Evolutionary conservation across 345 rosid species (phyloP), one percentile per base, ranked within the genome.

Genomic region (Populus davidiana): DNA sequence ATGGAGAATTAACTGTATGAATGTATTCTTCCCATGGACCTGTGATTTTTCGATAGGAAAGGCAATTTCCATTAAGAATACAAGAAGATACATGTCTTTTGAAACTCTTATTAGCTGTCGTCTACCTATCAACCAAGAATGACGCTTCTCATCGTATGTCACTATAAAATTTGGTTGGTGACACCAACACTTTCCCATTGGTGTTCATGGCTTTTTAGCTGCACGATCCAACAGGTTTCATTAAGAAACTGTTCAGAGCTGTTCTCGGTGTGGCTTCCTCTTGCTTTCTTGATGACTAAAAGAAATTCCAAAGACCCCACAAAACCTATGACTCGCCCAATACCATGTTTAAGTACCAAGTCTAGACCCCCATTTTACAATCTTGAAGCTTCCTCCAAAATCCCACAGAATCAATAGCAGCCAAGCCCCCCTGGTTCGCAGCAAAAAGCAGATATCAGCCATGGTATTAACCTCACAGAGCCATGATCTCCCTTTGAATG

Each of bases 401-500:
- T 20, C 11, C 63, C 29, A n/a, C 63, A 25, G n/a, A 59, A 23
- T 59, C 63, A 23, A 10, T 16, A 43, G 21, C 76, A 20, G 61
- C 52, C 31, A 39, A 17, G 29, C 18, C 39, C n/a, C 44, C 23
- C 18, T n/a, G 3, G 4, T n/a, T 31, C 25, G 2, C 17, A 68
- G 9, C 8, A n/a, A 39, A 2, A 49, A 70, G 18, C 8, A 3
- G 63, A 56, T 7, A 33, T n/a, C 3, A 65, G 23, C 73, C 71
- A 86, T 86, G 91, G 80, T 76, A 70, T 80, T 75, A 4, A 49
- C 85, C 11, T 70, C 84, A 75, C 86, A 78, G 50, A 68, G 17
- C 13, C 87, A 87, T 38, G 49, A 63, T 78, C 87, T 90, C 6
- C 94, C 94, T 5, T 85, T 90, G 20, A 90, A 89, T 29, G 94